Conservation (phyloP, 768 basidiomycete species). For the Vararia minispora region DNA sequence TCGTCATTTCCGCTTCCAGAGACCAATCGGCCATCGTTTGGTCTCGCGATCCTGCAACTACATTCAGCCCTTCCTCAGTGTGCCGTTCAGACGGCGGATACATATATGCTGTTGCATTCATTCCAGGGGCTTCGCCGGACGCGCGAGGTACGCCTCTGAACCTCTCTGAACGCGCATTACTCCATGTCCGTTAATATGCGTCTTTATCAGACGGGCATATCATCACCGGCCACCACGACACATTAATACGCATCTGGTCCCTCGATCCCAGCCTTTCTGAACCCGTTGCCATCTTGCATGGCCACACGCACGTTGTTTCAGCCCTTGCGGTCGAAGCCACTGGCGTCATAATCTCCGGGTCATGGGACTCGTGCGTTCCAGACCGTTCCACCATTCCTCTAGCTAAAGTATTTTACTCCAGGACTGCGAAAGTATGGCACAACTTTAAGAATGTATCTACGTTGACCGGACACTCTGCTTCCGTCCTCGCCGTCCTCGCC, state of each 20-base stretch:
- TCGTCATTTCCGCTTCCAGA: conserved; percentile 84
- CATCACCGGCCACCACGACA: conserved; percentile 84
- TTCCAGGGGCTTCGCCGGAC: conserved; percentile 48
- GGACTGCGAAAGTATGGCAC: conserved; percentile 93
- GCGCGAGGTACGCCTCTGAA: too few species aligned
- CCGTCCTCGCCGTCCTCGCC: conserved; percentile 88
- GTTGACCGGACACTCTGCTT: conserved; percentile 77
- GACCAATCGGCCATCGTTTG: conserved; percentile 88
- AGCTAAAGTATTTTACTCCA: conserved; percentile 20
- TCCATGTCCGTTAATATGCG: too few species aligned
- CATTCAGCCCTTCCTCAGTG: conserved; percentile 44
- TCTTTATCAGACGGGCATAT: conserved; percentile 62
- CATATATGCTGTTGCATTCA: conserved; percentile 74
- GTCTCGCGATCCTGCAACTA: conserved; percentile 40
- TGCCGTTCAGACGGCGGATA: conserved; percentile 60
- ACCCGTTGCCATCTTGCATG: conserved; percentile 73
- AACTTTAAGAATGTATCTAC: conserved; percentile 61
- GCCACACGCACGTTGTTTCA: conserved; percentile 88
- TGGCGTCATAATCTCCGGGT: conserved; percentile 83
- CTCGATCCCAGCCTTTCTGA: conserved; percentile 50
- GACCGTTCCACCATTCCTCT: background rate
- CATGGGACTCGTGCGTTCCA: conserved; percentile 82
- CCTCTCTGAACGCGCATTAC: too few species aligned
- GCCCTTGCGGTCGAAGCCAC: conserved; percentile 58
- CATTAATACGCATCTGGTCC: conserved; percentile 75